Percentiles rank a stretch among this genome's conserved stretches.
phyloP scores from a whole-genome alignment of 345 rosid species.

The Carallia brachiata region DNA sequence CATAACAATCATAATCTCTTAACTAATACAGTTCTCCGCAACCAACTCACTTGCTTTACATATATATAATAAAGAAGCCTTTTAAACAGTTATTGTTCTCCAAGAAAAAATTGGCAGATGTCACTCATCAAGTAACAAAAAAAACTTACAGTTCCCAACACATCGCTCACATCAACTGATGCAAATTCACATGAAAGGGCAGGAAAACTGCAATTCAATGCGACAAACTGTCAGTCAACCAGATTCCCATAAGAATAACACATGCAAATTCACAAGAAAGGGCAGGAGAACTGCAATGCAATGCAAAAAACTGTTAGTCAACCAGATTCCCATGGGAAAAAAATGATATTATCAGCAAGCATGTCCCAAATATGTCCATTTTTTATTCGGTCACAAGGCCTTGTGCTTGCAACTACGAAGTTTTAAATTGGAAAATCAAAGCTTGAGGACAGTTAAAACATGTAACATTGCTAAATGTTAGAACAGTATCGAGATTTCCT shows the following conservation, averaged over 20 bases:
- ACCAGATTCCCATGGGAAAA: slow-evolving; percentile 8
- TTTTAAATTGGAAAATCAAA: too few relatives aligned
- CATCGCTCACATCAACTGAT: slow-evolving; percentile 87
- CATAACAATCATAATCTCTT: background rate
- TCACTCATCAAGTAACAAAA: slow-evolving; percentile 19
- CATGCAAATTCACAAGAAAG: slow-evolving; percentile 95
- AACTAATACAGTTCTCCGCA: background rate
- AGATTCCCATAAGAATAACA: slow-evolving; percentile 5
- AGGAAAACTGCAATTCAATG: slow-evolving; percentile 70
- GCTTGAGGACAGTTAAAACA: too few relatives aligned
- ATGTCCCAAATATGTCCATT: too few relatives aligned
- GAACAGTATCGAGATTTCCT: too few relatives aligned
- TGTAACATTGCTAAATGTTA: too few relatives aligned
- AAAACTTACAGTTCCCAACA: slow-evolving; percentile 96
- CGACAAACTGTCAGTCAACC: slow-evolving; percentile 28
- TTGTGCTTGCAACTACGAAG: too few relatives aligned
- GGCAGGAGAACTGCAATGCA: slow-evolving; percentile 75
- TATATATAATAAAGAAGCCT: background rate
- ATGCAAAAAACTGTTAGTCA: slow-evolving; percentile 28
- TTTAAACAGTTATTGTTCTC: background rate
- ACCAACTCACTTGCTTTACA: too few relatives aligned
- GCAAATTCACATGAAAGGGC: slow-evolving; percentile 98
- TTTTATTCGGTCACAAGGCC: too few relatives aligned
- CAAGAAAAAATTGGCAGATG: background rate
- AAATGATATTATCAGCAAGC: too few relatives aligned